These are phyloP conservation scores for Mycena olivaceomarginata DNA, from an alignment of 768 basidiomycete genomes.

Conservation along the genomic window DNA sequence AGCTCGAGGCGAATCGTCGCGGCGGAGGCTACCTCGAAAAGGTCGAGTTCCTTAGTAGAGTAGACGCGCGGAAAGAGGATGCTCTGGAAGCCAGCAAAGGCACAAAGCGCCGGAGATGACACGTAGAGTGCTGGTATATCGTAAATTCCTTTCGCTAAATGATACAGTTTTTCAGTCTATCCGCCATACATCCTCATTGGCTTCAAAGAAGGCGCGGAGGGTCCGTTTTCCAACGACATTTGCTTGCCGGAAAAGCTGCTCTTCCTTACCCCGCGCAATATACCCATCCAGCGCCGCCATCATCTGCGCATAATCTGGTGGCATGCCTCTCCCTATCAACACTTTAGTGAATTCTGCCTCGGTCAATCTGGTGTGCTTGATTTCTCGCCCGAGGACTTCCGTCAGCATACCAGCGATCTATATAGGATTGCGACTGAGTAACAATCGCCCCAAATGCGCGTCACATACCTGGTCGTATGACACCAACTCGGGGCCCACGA, in stretches of 20 bases:
- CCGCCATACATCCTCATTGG: slow-evolving; percentile 42
- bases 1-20: slow-evolving; percentile 83
- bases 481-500: slow-evolving; percentile 57
- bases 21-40: slow-evolving; percentile 91
- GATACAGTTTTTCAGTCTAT: neutral
- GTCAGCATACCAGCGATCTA: slow-evolving; percentile 54
- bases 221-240: slow-evolving; percentile 50
- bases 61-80: slow-evolving; percentile 83
- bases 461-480: slow-evolving; percentile 54
- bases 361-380: slow-evolving; percentile 51
- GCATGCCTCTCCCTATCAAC: slow-evolving; percentile 42
- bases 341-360: slow-evolving; percentile 43
- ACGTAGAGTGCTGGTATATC: neutral
- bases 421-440: neutral
- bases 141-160: neutral
- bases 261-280: slow-evolving; percentile 50
- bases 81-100: slow-evolving; percentile 74
- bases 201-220: slow-evolving; percentile 50
- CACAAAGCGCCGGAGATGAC: slow-evolving; percentile 69
- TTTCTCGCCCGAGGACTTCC: slow-evolving; percentile 52
- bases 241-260: slow-evolving; percentile 43
- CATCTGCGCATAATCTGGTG: slow-evolving; percentile 44
- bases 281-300: slow-evolving; percentile 45
- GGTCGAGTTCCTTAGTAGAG: slow-evolving; percentile 87
- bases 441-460: neutral